Evolutionary conservation across 2,329 filamentous ascomycete genomes (phyloP).

Genomic region (Botrytis pseudocinerea): DNA sequence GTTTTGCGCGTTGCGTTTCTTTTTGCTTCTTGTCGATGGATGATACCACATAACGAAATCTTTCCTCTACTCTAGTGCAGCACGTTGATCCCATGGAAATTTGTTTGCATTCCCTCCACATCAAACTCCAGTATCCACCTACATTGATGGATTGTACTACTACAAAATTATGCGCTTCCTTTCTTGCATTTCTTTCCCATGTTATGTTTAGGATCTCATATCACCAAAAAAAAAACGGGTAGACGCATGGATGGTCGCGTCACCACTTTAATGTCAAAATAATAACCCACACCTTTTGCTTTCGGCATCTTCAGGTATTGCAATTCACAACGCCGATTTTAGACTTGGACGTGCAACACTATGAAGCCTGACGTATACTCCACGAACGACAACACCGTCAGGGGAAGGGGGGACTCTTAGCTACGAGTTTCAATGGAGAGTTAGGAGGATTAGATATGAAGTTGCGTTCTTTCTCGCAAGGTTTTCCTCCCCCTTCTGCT

Average conservation of each 20-base stretch:
- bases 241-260: conserved; percentile 23
- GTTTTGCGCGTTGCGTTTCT: conserved; percentile 21
- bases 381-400: neutral
- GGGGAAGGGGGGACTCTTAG: neutral
- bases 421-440: conserved; percentile 14
- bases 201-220: conserved; percentile 5
- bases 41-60: conserved; percentile 32
- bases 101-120: conserved; percentile 7
- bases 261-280: conserved; percentile 25
- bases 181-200: conserved; percentile 17
- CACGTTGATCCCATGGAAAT: neutral
- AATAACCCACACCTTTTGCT: conserved; percentile 22
- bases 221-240: conserved; percentile 16
- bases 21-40: conserved; percentile 30
- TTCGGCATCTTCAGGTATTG: conserved; percentile 1
- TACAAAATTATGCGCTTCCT: conserved; percentile 21
- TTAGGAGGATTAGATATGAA: conserved; percentile 19
- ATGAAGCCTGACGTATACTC: neutral
- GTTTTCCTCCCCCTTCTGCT: conserved; percentile 11
- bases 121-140: conserved; percentile 14
- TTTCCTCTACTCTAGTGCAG: conserved; percentile 22
- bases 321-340: neutral
- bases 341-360: neutral
- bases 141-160: conserved; percentile 21
- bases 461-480: conserved; percentile 4